These are phyloP conservation scores for Quercus gilva DNA, from an alignment of 306 rosid species.

Conservation along the genomic window DNA sequence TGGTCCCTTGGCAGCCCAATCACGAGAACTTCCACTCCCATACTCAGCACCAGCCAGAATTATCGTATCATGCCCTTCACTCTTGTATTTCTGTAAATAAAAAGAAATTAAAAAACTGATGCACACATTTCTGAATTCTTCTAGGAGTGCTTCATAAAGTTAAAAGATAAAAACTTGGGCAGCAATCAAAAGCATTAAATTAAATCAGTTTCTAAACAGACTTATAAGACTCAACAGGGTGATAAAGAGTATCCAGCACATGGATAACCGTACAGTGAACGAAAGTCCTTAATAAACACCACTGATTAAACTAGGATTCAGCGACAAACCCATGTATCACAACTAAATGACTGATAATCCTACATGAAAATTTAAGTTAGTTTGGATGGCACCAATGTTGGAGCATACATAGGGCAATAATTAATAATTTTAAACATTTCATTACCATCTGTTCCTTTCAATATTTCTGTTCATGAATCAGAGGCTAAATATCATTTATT, in stretches of 20 bases:
- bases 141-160: neutral
- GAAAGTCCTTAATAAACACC: neutral
- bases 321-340: neutral
- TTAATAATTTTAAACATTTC: neutral
- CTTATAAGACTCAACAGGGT: neutral
- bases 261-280: neutral
- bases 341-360: neutral
- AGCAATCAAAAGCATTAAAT: neutral
- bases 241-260: neutral
- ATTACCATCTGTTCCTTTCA: neutral
- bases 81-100: conserved; percentile 68
- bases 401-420: neutral
- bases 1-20: conserved; percentile 99
- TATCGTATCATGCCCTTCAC: conserved; percentile 68
- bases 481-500: conserved; percentile 6
- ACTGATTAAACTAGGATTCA: neutral
- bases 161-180: neutral
- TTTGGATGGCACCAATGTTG: neutral
- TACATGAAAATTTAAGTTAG: neutral
- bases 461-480: neutral
- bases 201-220: neutral
- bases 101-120: conserved; percentile 10
- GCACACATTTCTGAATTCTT: neutral
- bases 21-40: conserved; percentile 98
- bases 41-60: conserved; percentile 93